Conservation (phyloP, 129 eudicot genomes). For the Apium graveolens region DNA sequence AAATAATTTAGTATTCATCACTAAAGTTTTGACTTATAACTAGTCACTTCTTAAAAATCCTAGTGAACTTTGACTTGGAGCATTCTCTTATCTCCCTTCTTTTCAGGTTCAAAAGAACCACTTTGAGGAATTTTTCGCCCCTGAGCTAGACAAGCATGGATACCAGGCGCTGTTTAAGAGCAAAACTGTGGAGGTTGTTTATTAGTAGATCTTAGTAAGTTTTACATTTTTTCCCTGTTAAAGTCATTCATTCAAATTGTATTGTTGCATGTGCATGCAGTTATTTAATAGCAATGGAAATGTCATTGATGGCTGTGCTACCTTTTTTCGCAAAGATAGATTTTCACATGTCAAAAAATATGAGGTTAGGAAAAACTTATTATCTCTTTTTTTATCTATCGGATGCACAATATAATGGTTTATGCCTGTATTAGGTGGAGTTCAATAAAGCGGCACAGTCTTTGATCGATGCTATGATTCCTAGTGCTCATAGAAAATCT, state of each 20-base stretch:
- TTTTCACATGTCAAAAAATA: constrained; percentile 87
- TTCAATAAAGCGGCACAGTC: constrained; percentile 98
- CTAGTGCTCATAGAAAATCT: constrained; percentile 67
- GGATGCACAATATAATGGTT: neutral
- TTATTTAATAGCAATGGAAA: constrained; percentile 45
- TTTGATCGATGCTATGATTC: constrained; percentile 79
- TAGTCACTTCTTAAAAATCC: neutral
- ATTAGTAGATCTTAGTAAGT: neutral
- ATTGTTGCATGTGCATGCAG: constrained; percentile 26
- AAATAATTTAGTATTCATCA: neutral
- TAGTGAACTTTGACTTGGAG: neutral
- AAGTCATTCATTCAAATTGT: constrained; percentile 3
- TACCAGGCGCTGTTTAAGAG: constrained; percentile 82
- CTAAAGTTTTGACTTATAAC: too few relatives aligned
- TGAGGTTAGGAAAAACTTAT: constrained; percentile 40
- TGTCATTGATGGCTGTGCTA: constrained; percentile 84
- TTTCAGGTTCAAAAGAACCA: constrained; percentile 82
- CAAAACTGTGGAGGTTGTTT: constrained; percentile 72
- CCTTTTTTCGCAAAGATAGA: constrained; percentile 85
- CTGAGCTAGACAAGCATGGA: constrained; percentile 94
- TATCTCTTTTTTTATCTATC: neutral
- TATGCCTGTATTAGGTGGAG: constrained; percentile 54
- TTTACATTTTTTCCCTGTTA: neutral
- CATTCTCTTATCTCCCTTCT: constrained; percentile 1
- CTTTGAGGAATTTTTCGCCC: constrained; percentile 80